Conservation (phyloP, 176 grass and related monocot species). For the Oryza rufipogon region DNA sequence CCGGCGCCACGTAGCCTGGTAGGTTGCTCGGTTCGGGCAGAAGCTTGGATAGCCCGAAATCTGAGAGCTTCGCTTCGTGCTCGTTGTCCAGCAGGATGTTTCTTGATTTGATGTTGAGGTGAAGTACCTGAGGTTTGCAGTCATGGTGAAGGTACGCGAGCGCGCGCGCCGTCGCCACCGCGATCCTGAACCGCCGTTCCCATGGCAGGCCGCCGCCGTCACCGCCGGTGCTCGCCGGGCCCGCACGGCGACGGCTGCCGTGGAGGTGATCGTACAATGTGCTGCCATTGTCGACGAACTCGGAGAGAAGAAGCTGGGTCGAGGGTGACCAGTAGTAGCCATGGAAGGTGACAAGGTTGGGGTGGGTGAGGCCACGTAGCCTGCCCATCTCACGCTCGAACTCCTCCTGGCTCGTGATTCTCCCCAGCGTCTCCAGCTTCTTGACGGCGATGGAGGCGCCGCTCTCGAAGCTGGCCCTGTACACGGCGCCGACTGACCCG, state of each 20-base stretch:
- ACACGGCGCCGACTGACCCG: conserved; percentile 64
- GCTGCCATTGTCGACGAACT: conserved; percentile 51
- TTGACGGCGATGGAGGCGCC: conserved; percentile 63
- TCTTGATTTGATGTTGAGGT: conserved; percentile 71
- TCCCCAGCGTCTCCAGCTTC: conserved; percentile 66
- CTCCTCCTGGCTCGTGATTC: conserved; percentile 56
- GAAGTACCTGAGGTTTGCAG: conserved; percentile 60
- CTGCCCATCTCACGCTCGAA: conserved; percentile 68
- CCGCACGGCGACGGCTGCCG: conserved; percentile 14
- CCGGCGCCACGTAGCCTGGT: conserved; percentile 66
- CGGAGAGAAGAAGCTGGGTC: conserved; percentile 65
- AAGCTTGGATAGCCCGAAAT: conserved; percentile 70
- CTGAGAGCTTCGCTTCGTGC: conserved; percentile 61
- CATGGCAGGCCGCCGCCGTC: conserved; percentile 49
- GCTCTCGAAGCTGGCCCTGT: conserved; percentile 60
- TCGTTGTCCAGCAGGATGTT: conserved; percentile 57
- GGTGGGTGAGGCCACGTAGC: conserved; percentile 53
- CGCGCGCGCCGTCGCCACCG: conserved; percentile 41
- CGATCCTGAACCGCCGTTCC: conserved; percentile 58
- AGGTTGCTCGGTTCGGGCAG: conserved; percentile 51
- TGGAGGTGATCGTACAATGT: conserved; percentile 63
- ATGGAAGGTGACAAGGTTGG: conserved; percentile 58
- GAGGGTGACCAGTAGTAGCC: conserved; percentile 69
- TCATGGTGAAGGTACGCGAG: conserved; percentile 73
- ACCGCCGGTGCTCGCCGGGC: conserved; percentile 27